Evolutionary conservation across 352 stramenopile species (phyloP), one percentile per base, ranked within the genome.

Genomic region (Pythium vanterpoolii): DNA sequence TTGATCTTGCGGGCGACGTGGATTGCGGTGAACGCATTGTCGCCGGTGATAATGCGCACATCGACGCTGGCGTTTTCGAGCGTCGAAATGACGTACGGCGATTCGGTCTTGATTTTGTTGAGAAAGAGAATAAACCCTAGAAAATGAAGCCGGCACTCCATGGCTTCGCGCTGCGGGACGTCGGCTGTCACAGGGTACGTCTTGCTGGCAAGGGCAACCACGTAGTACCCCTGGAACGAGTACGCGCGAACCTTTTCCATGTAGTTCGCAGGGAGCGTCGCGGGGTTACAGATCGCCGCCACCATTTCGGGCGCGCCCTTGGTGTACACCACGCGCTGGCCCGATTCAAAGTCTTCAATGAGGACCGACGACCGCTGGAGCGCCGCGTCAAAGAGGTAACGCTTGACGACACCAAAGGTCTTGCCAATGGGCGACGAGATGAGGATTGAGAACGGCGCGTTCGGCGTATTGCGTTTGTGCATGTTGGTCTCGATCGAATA

Each of bases 21-120:
- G 43, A 91, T 76, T 2, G 78, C 80, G 3, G 79, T 92, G 45
- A 93, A 74, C 30, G 82, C 83, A 48, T 92, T 93, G 64, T 97
- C 87, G 14, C 89, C 89, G 4, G 92, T 97, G 44, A 97, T 86
- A 46, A 98, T 97, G 16, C 77, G 81, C 36, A 90, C 80, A 47
- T 88, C 72, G 18, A 98, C 72, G 5, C 80, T 72, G 27, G 83
- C 87, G 47, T 84, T 74, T 16, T 89, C 69, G 1, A 98, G 71
- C 19, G 89, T 72, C 27, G 66, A 59, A 40, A 98, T 86, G 0
- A 96, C 90, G 44, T 82, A 83, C 18, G 74, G 72, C 1, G 87
- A 81, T 45, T 97, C 85, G n/a, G 79, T 64, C 58, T 95, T 96
- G 53, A 97, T 81, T 53, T 85, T 73, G 66, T 98, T 98, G 19